A percentile compares a stretch with the other conserved stretches of the same genome.
Evolutionary conservation across 2,329 filamentous ascomycete species (phyloP).

Genomic region (Metarhizium brunneum): DNA sequence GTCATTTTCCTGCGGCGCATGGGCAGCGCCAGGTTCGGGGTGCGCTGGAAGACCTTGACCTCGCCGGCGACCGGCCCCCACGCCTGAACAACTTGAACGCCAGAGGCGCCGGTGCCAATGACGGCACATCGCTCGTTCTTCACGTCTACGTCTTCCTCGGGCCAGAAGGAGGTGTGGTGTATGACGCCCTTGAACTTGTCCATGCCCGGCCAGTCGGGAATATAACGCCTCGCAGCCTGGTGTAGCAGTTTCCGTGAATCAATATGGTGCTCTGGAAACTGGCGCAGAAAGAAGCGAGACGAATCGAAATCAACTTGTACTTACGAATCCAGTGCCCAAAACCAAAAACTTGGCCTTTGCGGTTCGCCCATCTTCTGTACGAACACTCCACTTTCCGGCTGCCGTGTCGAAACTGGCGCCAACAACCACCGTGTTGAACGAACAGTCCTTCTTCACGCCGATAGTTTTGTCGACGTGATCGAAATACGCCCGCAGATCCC

Average conservation of each 20-base stretch:
- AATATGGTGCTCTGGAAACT: background rate
- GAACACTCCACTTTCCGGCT: constrained; percentile 38
- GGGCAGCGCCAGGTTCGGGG: constrained; percentile 55
- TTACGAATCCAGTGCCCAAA: constrained; percentile 42
- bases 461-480: constrained; percentile 47
- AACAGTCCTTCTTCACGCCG: constrained; percentile 44
- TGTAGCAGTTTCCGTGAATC: background rate
- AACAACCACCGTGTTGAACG: constrained; percentile 46
- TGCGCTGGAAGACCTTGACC: constrained; percentile 55
- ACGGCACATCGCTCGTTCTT: constrained; percentile 50
- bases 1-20: constrained; percentile 42
- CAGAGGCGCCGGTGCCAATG: constrained; percentile 56
- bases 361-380: constrained; percentile 38
- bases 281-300: background rate
- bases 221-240: constrained; percentile 48
- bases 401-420: constrained; percentile 40
- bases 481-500: constrained; percentile 49
- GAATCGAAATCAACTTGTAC: constrained; percentile 3
- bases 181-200: constrained; percentile 50
- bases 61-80: constrained; percentile 42
- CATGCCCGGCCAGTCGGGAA: constrained; percentile 51
- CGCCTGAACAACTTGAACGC: constrained; percentile 55
- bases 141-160: constrained; percentile 44
- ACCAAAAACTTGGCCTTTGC: constrained; percentile 42
- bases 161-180: constrained; percentile 54